These are phyloP conservation scores for Chrysanthemum makinoi DNA, from an alignment of 129 eudicot genomes.

Conservation along the genomic window DNA sequence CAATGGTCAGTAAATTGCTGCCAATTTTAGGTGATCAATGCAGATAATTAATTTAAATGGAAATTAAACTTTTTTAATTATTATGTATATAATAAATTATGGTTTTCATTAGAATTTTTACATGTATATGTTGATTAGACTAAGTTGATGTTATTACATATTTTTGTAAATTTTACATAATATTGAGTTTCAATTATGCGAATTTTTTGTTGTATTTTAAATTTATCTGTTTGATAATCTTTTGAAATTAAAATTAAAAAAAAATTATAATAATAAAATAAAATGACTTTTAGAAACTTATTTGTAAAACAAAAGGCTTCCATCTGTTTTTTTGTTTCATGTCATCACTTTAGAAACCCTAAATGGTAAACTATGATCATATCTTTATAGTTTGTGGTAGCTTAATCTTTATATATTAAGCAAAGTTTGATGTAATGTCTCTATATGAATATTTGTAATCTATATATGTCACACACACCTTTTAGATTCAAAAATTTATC, in stretches of 20 bases:
- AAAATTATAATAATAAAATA: no score
- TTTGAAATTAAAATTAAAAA: not conserved
- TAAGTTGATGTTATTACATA: not conserved
- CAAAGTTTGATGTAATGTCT: slow-evolving; percentile 29
- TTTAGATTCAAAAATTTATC: slow-evolving; percentile 26
- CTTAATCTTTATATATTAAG: slow-evolving; percentile 29
- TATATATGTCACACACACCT: slow-evolving; percentile 22
- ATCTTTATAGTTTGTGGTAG: slow-evolving; percentile 28
- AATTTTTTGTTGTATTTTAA: not conserved
- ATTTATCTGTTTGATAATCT: not conserved
- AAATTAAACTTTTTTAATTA: slow-evolving; percentile 14
- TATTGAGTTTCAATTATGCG: not conserved
- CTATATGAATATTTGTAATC: slow-evolving; percentile 20
- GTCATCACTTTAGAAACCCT: slow-evolving; percentile 32
- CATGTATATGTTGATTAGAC: not conserved
- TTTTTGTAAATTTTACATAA: not conserved
- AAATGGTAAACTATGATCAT: slow-evolving; percentile 34
- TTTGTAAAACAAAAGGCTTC: slow-evolving; percentile 19
- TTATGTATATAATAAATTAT: not conserved
- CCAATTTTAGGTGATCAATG: slow-evolving; percentile 23
- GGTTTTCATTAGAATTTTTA: not conserved
- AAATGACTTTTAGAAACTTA: slow-evolving; percentile 1
- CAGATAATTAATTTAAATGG: slow-evolving; percentile 20
- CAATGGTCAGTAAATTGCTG: slow-evolving; percentile 24
- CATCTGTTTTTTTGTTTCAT: slow-evolving; percentile 12